These are phyloP conservation scores for Tylopilus rubrobrunneus DNA, from an alignment of 768 basidiomycete genomes.

Conservation along the genomic window DNA sequence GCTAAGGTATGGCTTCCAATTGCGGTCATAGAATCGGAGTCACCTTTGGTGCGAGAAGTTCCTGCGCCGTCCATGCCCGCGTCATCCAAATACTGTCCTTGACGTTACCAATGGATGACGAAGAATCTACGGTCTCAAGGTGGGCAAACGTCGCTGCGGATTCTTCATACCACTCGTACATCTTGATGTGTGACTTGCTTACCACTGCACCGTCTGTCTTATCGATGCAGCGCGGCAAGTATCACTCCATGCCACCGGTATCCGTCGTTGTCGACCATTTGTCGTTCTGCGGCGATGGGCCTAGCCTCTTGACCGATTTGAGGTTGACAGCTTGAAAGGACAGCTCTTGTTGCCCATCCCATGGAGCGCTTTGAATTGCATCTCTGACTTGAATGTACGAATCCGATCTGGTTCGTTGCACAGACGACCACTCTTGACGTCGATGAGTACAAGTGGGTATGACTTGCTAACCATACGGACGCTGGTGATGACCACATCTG, in stretches of 20 bases:
- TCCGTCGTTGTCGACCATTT: not conserved
- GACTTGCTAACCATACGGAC: not conserved
- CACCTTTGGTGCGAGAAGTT: conserved; percentile 8
- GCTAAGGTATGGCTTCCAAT: conserved; percentile 3
- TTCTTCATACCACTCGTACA: not conserved
- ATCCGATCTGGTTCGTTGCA: not conserved
- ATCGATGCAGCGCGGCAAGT: not conserved
- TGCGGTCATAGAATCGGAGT: conserved; percentile 9
- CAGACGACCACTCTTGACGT: not conserved
- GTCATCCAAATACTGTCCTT: conserved; percentile 3
- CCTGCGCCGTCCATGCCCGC: conserved; percentile 10
- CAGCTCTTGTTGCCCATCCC: not conserved
- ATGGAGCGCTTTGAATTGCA: not conserved
- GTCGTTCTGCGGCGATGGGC: not conserved
- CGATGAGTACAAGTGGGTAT: not conserved
- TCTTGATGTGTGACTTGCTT: not conserved
- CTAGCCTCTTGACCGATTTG: conserved; percentile 1
- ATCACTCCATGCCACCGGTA: conserved; percentile 5
- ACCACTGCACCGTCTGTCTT: not conserved
- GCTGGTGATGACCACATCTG: not conserved
- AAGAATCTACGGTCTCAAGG: not conserved
- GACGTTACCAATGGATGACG: not conserved
- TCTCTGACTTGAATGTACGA: not conserved
- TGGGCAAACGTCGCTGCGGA: not conserved
- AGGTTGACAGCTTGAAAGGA: not conserved